A percentile compares a stretch with the other conserved stretches of the same genome.
phyloP scores from a whole-genome alignment of 371 early-diverging fungal genomes.

The Mortierella sp. region DNA sequence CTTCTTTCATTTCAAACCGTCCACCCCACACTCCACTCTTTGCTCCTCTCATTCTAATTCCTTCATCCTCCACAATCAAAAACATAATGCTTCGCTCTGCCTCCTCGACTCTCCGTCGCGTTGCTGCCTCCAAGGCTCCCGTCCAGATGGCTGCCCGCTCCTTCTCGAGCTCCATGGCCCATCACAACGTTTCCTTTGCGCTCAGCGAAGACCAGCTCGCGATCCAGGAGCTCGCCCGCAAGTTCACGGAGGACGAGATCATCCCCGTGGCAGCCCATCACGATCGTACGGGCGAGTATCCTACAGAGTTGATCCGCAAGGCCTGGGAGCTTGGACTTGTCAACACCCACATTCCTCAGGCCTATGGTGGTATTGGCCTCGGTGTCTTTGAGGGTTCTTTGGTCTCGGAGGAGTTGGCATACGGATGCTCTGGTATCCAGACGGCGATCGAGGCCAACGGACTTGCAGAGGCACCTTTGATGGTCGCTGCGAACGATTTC shows the following conservation, averaged over 20 bases:
- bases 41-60: constrained; percentile 8
- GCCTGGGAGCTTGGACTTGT: constrained; percentile 96
- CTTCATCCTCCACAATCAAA: constrained; percentile 1
- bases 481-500: constrained; percentile 86
- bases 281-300: constrained; percentile 95
- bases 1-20: not conserved
- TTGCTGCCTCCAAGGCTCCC: constrained; percentile 26
- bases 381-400: constrained; percentile 93
- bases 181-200: constrained; percentile 62
- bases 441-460: constrained; percentile 98
- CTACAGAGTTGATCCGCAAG: constrained; percentile 91
- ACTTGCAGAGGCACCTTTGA: constrained; percentile 93
- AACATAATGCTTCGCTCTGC: constrained; percentile 42
- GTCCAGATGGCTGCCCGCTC: constrained; percentile 41
- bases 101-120: constrained; percentile 40
- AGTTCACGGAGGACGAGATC: constrained; percentile 92
- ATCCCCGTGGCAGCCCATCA: constrained; percentile 95
- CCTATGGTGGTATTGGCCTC: constrained; percentile 90
- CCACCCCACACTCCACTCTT: not conserved
- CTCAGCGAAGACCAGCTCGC: constrained; percentile 88
- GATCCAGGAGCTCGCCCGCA: constrained; percentile 92
- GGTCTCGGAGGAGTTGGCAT: constrained; percentile 96
- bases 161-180: constrained; percentile 45
- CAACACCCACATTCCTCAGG: constrained; percentile 91
- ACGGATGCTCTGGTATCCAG: constrained; percentile 96